Percentiles rank a stretch among this genome's conserved stretches.
These are phyloP conservation scores for Fusarium citri DNA, from an alignment of 2,329 filamentous ascomycete species.

Conservation along the genomic window DNA sequence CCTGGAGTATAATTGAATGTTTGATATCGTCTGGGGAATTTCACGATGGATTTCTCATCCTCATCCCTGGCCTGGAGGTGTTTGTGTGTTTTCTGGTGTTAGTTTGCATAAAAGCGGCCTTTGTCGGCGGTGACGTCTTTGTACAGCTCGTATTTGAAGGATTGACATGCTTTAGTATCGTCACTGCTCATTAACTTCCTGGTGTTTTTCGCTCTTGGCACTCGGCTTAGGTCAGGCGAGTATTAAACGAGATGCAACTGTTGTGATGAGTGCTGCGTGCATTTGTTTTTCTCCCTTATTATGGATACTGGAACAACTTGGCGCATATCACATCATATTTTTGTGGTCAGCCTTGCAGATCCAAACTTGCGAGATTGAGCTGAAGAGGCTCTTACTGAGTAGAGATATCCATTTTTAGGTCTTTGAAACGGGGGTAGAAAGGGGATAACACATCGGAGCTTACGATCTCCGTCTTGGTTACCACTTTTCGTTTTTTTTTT, in stretches of 20 bases:
- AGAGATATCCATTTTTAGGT: constrained; percentile 1
- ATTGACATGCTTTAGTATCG: constrained; percentile 8
- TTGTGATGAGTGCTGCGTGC: neutral
- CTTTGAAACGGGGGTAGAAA: constrained; percentile 3
- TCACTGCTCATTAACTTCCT: neutral
- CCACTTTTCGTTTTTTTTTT: neutral
- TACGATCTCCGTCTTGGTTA: neutral
- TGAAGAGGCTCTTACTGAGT: neutral
- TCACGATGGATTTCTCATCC: constrained; percentile 1
- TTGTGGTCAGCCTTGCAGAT: constrained; percentile 3
- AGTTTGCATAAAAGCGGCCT: constrained; percentile 2
- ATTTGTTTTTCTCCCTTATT: neutral
- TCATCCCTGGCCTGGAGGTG: neutral
- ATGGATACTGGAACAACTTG: neutral
- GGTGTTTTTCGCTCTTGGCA: neutral
- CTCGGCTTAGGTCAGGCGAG: constrained; percentile 21
- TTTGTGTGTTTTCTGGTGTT: neutral
- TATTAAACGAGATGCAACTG: constrained; percentile 4
- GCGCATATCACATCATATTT: constrained; percentile 4
- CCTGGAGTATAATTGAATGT: constrained; percentile 27
- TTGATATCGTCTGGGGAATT: constrained; percentile 28
- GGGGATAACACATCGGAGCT: constrained; percentile 11
- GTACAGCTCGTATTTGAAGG: constrained; percentile 1
- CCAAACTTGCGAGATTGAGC: neutral
- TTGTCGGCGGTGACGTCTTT: constrained; percentile 8